Evolutionary conservation across 1,284 basidiomycete species (phyloP).

Genomic region (Paramarasmius palmivorus): DNA sequence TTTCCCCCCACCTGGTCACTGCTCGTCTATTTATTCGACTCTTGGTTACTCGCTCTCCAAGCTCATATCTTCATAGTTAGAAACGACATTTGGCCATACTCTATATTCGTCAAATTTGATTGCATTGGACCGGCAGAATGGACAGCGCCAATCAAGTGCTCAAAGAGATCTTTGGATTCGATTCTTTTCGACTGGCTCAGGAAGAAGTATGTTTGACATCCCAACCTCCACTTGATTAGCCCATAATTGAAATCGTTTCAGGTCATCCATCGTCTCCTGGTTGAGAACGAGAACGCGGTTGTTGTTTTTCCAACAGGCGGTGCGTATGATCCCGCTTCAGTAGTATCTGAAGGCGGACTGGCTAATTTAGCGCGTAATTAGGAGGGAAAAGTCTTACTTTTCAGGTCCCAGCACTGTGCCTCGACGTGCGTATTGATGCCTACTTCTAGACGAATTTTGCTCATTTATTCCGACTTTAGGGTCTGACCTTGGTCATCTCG

Average conservation of each 20-base stretch:
- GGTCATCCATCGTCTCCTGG: conserved; percentile 37
- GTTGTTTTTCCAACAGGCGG: conserved; percentile 41
- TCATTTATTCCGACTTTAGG: conserved; percentile 30
- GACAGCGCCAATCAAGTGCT: not conserved
- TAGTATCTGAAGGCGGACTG: not conserved
- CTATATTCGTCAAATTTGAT: no score
- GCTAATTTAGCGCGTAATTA: conserved; percentile 22
- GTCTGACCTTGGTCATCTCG: conserved; percentile 71
- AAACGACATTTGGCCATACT: no score
- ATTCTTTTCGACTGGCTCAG: not conserved
- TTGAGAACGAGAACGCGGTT: conserved; percentile 39
- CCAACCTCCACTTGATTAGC: no score
- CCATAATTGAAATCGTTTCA: conserved; percentile 7
- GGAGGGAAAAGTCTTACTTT: conserved; percentile 49
- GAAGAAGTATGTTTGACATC: not conserved
- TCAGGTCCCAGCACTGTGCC: conserved; percentile 65
- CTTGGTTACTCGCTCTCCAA: no score
- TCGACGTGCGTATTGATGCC: conserved; percentile 24
- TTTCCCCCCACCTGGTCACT: no score
- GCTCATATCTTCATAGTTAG: no score
- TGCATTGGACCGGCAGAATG: no score
- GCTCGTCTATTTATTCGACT: no score
- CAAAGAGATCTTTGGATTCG: conserved; percentile 2
- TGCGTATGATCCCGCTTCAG: conserved; percentile 39
- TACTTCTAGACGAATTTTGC: not conserved